Evolutionary conservation across 306 rosid species (phyloP).

Genomic region (Vachellia pachyceras): DNA sequence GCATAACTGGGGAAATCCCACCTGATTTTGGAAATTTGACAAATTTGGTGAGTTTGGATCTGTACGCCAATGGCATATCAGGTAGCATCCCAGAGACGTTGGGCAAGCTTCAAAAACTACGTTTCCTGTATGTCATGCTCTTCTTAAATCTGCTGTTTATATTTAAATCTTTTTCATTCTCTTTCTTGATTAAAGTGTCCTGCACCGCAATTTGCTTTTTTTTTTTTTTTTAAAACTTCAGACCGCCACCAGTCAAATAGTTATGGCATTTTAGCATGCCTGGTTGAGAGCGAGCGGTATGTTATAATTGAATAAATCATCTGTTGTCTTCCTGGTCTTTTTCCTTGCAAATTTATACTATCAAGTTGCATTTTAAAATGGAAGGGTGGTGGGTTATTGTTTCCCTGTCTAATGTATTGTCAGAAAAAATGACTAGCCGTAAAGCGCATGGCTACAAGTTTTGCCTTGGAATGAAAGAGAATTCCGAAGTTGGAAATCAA

Average conservation of each 20-base stretch:
- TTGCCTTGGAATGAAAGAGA: too few species aligned
- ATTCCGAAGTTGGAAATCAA: neutral
- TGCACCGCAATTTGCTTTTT: neutral
- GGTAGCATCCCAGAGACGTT: slow-evolving; percentile 51
- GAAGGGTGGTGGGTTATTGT: neutral
- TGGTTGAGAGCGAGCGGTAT: neutral
- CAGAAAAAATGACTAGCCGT: neutral
- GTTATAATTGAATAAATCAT: neutral
- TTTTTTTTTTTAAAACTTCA: neutral
- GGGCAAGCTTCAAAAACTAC: slow-evolving; percentile 46
- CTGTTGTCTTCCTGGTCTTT: neutral
- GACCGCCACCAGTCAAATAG: neutral
- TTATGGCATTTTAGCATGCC: neutral
- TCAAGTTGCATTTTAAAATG: neutral
- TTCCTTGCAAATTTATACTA: neutral
- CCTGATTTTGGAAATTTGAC: slow-evolving; percentile 62
- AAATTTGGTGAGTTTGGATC: slow-evolving; percentile 67
- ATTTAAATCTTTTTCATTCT: neutral
- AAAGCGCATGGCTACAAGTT: too few species aligned
- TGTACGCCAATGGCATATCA: slow-evolving; percentile 50
- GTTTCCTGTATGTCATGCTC: slow-evolving; percentile 53
- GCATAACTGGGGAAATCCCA: slow-evolving; percentile 58
- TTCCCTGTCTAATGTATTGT: neutral
- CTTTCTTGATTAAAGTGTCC: neutral
- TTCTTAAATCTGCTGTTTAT: slow-evolving; percentile 31